Evolutionary conservation across 2,329 filamentous ascomycete species (phyloP).

Genomic region (Aschersonia sp.): DNA sequence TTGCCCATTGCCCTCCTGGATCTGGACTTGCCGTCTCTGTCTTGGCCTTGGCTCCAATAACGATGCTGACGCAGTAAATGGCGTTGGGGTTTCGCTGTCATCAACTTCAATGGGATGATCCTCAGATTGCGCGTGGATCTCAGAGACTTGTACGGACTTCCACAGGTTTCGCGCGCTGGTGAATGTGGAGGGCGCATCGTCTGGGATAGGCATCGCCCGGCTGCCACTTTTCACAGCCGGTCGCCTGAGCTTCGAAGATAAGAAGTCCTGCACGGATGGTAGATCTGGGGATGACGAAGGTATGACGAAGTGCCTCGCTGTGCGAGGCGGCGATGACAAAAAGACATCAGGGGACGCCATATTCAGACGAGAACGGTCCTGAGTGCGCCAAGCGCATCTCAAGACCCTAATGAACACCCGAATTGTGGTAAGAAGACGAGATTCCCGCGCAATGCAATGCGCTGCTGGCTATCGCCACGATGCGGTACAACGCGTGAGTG

Average conservation of each 20-base stretch:
- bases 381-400: constrained; percentile 34
- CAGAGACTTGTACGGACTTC: constrained; percentile 14
- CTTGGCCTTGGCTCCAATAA: not conserved
- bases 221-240: constrained; percentile 20
- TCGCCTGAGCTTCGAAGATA: constrained; percentile 20
- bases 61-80: not conserved
- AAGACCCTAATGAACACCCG: constrained; percentile 14
- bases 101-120: constrained; percentile 1
- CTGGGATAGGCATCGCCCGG: constrained; percentile 20
- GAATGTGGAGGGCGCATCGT: constrained; percentile 21
- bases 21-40: not conserved
- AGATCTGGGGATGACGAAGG: constrained; percentile 40
- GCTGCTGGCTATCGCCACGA: not conserved
- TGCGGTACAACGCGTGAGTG: not conserved
- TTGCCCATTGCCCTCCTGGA: not conserved
- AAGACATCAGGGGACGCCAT: constrained; percentile 21
- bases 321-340: constrained; percentile 15
- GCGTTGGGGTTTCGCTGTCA: constrained; percentile 2
- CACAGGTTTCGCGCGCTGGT: constrained; percentile 25
- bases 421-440: constrained; percentile 6
- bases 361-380: constrained; percentile 10
- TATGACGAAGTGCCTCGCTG: constrained; percentile 15
- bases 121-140: constrained; percentile 1
- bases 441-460: too few relatives aligned
- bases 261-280: constrained; percentile 34